Evolutionary conservation across 192 early-diverging fungal genomes (phyloP), one percentile per base, ranked within the genome.

Genomic region (Gigaspora rosea): DNA sequence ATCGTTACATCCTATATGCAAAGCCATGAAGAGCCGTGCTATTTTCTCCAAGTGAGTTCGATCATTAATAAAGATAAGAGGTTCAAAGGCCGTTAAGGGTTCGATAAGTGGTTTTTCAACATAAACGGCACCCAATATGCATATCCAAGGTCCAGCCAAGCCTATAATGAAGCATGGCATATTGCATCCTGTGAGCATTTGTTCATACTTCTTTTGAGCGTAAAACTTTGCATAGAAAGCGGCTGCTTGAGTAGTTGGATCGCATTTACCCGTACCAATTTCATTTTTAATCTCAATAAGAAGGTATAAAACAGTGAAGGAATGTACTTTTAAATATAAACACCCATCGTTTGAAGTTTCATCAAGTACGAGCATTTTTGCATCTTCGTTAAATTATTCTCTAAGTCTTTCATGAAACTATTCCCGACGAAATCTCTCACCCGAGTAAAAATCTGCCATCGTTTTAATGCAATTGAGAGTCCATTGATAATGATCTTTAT

Each of bases 211-310:
- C 16, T 11, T 4, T 32, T 71, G n/a, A 36, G 50, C 10, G 13
- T 54, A 54, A 71, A 54, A 71, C 11, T 71, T 71, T 54, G 70
- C 36, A 49, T 32, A 70, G 49, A 46, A 70, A 70, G 15, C 20
- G 0, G 10, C 67, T 11, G 20, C 48, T 27, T 27, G 27, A 27
- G 27, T 27, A 1, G 27, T 27, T 27, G 27, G 27, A 27, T 27
- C 27, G 1, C 48, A 71, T 33, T 20, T 22, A 71, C 70, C 70
- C 27, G 51, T 54, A 2, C 70, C 11, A 54, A 71, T 54, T 71
- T 71, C 70, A 4, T 71, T 71, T 71, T 71, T 71, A 35, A 71
- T 33, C 12, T 54, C 33, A 71, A 71, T 46, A 7, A 71, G 54
- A 5, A 51, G 54, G 10, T 11, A 57, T 71, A 71, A 71, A 18